Base-by-base conservation (phyloP, 2,329 filamentous ascomycete genomes). In the Rhynchosporium agropyri region DNA sequence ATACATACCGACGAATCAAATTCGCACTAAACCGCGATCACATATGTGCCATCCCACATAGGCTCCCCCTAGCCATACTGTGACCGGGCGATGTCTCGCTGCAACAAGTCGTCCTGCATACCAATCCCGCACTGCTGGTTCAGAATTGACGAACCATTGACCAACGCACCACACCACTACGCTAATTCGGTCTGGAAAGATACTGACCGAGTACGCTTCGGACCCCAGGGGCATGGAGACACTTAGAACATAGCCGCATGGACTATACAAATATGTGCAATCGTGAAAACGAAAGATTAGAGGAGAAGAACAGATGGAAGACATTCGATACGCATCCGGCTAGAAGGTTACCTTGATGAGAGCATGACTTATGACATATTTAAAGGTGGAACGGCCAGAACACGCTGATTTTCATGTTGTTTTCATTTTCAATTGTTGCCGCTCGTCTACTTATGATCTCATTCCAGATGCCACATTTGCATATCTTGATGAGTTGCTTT, bases 141-240 rank as follows among this genome's bases (percentile, higher is more conserved):
- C 9, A n/a, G 9, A 31, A 45, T 29, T 28, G 38, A 56, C 53
- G 53, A 56, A 56, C 26, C 53, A 42, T 40, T 31, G 20, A 7
- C 29, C 20, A 20, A 8, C 13, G 53, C 53, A 56, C 36, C 10
- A 56, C 53, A 56, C 53, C 54, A 20, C n/a, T 13, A 20, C 10
- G 51, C 9, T 28, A 13, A 54, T 20, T 36, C 51, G 36, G 51
- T 54, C 33, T 42, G 51, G n/a, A 33, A 29, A 45, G 26, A 26
- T 28, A 26, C 54, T 57, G 54, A 36, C 54, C 54, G 54, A 57
- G 54, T 57, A 46, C 29, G 54, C 31, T 28, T 12, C 20, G 40
- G 7, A 38, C 40, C n/a, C 26, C 9, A 2, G 33, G 12, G 13
- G n/a, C 15, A 45, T n/a, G 12, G 7, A 6, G 13, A 45, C 13